Conservation (phyloP, 2,329 filamentous ascomycete genomes). For the Trichoderma pleuroti region DNA sequence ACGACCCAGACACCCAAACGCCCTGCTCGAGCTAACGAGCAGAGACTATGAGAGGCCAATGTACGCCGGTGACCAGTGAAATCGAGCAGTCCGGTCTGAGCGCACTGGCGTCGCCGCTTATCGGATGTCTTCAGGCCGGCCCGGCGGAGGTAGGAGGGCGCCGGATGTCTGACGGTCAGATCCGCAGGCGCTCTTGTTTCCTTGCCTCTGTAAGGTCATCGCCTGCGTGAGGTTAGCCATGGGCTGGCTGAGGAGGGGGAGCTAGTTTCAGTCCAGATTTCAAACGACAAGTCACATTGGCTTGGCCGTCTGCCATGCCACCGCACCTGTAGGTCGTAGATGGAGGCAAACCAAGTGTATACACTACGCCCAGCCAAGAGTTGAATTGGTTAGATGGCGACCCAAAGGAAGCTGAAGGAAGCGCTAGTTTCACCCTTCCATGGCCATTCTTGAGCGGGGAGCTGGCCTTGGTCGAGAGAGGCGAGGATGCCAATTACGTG, state of each 20-base stretch:
- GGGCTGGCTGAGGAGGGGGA: neutral
- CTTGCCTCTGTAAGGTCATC: neutral
- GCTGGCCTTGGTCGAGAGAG: neutral
- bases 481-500: neutral
- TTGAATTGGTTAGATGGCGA: neutral
- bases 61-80: neutral
- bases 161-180: neutral
- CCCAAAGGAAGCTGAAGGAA: neutral
- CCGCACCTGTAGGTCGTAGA: neutral
- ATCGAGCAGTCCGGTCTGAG: neutral
- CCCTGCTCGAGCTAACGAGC: neutral
- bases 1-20: neutral
- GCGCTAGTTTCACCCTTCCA: neutral
- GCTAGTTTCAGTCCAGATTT: neutral
- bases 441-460: neutral
- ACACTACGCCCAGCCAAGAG: neutral
- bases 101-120: neutral
- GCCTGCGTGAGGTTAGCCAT: neutral
- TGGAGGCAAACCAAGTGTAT: neutral
- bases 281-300: neutral
- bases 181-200: neutral
- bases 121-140: conserved; percentile 14
- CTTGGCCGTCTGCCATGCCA: neutral
- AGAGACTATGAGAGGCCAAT: neutral
- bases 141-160: neutral